Evolutionary conservation across 345 rosid species (phyloP), one percentile per base, ranked within the genome.

Genomic region (Camelina sativa): DNA sequence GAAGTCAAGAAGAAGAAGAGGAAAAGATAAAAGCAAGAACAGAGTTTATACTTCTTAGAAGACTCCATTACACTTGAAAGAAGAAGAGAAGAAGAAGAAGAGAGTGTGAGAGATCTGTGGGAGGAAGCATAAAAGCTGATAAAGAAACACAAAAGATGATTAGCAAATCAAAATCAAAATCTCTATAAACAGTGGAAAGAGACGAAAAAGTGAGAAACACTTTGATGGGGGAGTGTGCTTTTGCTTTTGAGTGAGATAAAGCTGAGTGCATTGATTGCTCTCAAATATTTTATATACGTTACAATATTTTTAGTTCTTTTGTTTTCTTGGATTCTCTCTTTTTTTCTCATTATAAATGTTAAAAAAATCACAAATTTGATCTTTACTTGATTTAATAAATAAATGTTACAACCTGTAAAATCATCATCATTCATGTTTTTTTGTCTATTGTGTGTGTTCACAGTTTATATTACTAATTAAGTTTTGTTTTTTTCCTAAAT

Each of bases 1-100:
- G 59, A 72, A 78, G 73, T 72, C 54, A 50, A 16, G 58, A 78
- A 65, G 58, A 78, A 65, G 69, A 76, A 53, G 79, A 76, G 56
- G 69, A 56, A 58, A 16, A 77, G 58, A 34, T 43, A 56, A 13
- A 77, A 64, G 76, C 16, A 77, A 25, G 11, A n/a, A 48, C 11
- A 71, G 25, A 63, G 72, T 54, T 12, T 59, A 51, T 23, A 44
- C 8, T 68, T 69, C 37, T 34, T 34, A 62, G 38, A 51, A 62
- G 30, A 52, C 56, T 52, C 63, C 79, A 76, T 76, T 62, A 10
- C 11, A 68, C 53, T 35, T 57, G n/a, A 17, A 62, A 4, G 56
- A 19, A n/a, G 23, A 52, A 8, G 8, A 15, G 52, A 8, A 11
- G 20, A 44, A 32, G 13, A 11, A 15, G 63, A 8, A 11, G 15